Conservation (phyloP, 2,329 filamentous ascomycete species). For the Fusarium dimerum region DNA sequence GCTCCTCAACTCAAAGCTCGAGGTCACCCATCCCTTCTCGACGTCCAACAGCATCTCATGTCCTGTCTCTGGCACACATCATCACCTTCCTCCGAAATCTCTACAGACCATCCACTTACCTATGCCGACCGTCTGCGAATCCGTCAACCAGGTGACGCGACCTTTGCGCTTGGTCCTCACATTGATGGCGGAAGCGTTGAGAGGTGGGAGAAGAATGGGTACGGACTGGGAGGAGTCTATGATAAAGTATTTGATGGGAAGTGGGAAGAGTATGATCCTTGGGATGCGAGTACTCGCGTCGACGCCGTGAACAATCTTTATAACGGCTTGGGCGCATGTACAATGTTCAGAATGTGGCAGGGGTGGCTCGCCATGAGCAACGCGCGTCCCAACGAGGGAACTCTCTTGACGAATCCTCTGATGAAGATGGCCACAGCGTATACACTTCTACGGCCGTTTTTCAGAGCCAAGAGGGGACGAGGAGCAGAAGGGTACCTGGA, state of each 20-base stretch:
- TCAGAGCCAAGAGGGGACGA: conserved; percentile 50
- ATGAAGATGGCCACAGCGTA: conserved; percentile 77
- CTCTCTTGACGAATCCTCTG: conserved; percentile 79
- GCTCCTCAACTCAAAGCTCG: conserved; percentile 67
- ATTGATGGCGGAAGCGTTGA: conserved; percentile 74
- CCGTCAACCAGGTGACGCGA: conserved; percentile 67
- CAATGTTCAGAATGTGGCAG: conserved; percentile 85
- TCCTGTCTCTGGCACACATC: conserved; percentile 59
- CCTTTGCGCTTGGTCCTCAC: conserved; percentile 73
- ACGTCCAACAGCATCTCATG: conserved; percentile 63
- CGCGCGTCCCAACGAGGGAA: conserved; percentile 75
- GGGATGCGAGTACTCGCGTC: conserved; percentile 72
- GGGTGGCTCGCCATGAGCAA: conserved; percentile 82
- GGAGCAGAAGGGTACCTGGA: conserved; percentile 43
- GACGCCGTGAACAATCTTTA: conserved; percentile 74
- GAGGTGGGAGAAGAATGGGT: conserved; percentile 71
- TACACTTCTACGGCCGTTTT: conserved; percentile 81
- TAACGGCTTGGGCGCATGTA: conserved; percentile 77
- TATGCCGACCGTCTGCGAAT: conserved; percentile 76
- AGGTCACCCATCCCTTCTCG: conserved; percentile 64
- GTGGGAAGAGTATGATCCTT: conserved; percentile 84
- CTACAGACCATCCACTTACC: conserved; percentile 55
- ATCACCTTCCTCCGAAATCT: conserved; percentile 49
- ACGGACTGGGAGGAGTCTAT: conserved; percentile 69
- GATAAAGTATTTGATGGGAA: conserved; percentile 68